Evolutionary conservation across 306 rosid species (phyloP), one percentile per base, ranked within the genome.

Genomic region (Rubus idaeus): DNA sequence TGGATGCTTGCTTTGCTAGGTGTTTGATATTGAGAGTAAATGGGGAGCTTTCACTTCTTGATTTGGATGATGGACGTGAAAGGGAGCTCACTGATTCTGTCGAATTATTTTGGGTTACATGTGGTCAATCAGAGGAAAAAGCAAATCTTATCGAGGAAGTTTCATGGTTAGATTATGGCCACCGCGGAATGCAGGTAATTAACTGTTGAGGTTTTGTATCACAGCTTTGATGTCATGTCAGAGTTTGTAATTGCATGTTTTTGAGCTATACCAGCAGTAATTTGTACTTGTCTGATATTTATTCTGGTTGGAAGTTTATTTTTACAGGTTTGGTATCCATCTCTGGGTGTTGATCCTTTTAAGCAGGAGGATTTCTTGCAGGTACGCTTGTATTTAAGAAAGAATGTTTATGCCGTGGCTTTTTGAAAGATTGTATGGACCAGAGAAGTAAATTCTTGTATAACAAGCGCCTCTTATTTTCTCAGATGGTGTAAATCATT

Each of bases 261-360:
- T 76, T 51, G 20, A 49, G 69, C 74, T 82, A 57, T 62, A 74
- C 55, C 52, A 65, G 73, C 39, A 66, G 65, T 76, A 56, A 21
- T 84, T 79, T 81, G 76, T 76, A 74, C 75, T 78, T 82, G 71
- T 86, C 89, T 90, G 88, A 87, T 89, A 61, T 75, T 82, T 57
- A 81, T 84, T 86, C 83, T 84, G 75, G 82, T 70, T 83, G 90
- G 83, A 87, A 87, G 90, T 84, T 89, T 80, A 64, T 67, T 85
- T 73, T 89, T 89, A 80, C 97, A 95, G 98, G 98, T 95, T 87
- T 95, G 98, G 98, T 95, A 95, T 90, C 97, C 98, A 75, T 92
- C 97, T 82, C 87, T 88, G 70, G 97, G 96, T 77, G 86, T 86
- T 37, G 93, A 95, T 77, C 82, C 96, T 50, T 95, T 90, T 84